Evolutionary conservation across 2,329 filamentous ascomycete species (phyloP).

Genomic region (Paradendryphiella salina): DNA sequence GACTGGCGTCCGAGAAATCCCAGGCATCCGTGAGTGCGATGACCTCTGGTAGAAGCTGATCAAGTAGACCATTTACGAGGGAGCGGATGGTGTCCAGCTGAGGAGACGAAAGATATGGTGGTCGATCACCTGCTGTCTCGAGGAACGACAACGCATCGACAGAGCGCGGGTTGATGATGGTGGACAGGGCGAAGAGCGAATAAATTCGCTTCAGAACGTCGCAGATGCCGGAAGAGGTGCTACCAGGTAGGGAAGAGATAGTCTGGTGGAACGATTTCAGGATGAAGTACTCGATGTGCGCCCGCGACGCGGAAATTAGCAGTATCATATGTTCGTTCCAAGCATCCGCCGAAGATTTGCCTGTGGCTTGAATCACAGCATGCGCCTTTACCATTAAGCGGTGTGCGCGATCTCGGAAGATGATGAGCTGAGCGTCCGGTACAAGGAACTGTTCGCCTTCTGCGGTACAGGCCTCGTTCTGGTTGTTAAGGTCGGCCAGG

Average conservation of each 20-base stretch:
- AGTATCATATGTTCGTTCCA: constrained; percentile 38
- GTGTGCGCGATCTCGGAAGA: constrained; percentile 31
- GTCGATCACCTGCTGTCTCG: constrained; percentile 11
- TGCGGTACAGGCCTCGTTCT: neutral
- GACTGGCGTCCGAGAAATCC: constrained; percentile 56
- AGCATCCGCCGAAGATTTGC: constrained; percentile 15
- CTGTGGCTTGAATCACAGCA: constrained; percentile 4
- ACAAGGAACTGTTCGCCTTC: constrained; percentile 20
- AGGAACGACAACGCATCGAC: constrained; percentile 34
- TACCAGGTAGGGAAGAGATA: constrained; percentile 1
- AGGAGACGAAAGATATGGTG: neutral
- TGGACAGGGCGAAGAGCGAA: constrained; percentile 52
- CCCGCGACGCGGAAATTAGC: constrained; percentile 28
- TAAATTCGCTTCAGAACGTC: constrained; percentile 38
- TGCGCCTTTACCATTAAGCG: constrained; percentile 16
- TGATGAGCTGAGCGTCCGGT: constrained; percentile 19
- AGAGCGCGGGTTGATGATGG: constrained; percentile 40
- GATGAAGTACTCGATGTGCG: constrained; percentile 35
- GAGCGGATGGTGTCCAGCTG: constrained; percentile 48
- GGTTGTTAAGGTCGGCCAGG: constrained; percentile 4
- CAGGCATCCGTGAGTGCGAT: constrained; percentile 55
- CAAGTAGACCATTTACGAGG: constrained; percentile 44
- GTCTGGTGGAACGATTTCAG: constrained; percentile 23
- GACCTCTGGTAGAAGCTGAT: constrained; percentile 52
- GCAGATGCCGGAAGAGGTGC: constrained; percentile 12